Conservation (phyloP, 2,329 filamentous ascomycete genomes). For the Verticillium isaacii region DNA sequence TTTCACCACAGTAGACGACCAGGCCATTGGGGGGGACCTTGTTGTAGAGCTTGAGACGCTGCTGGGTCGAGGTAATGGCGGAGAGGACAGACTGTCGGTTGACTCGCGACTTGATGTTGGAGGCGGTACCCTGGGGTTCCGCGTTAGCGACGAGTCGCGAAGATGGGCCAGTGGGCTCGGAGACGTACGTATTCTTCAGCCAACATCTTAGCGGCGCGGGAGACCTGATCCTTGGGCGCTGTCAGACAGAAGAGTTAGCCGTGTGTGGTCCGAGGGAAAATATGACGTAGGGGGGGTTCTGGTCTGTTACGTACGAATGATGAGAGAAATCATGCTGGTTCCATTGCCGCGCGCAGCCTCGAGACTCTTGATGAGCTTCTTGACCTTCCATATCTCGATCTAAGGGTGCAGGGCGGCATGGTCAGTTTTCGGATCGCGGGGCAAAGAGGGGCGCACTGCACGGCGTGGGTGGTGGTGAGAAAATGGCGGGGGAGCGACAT, state of each 20-base stretch:
- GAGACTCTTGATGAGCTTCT: slow-evolving; percentile 98
- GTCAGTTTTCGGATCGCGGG: slow-evolving; percentile 15
- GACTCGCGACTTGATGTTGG: slow-evolving; percentile 99
- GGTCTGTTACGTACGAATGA: slow-evolving; percentile 67
- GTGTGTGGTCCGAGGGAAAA: neutral
- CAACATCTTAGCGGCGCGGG: slow-evolving; percentile 97
- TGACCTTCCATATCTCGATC: slow-evolving; percentile 93
- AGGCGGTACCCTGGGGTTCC: slow-evolving; percentile 74
- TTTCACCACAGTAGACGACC: slow-evolving; percentile 99
- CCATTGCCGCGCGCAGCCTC: slow-evolving; percentile 97
- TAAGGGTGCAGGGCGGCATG: slow-evolving; percentile 20
- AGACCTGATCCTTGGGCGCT: slow-evolving; percentile 98
- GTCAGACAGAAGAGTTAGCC: slow-evolving; percentile 8
- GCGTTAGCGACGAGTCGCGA: neutral
- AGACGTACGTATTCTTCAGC: slow-evolving; percentile 94
- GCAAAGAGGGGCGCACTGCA: slow-evolving; percentile 7
- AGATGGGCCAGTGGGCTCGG: neutral
- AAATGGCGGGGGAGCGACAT: slow-evolving; percentile 21
- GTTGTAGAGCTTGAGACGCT: slow-evolving; percentile 97
- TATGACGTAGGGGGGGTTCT: slow-evolving; percentile 3
- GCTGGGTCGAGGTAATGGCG: slow-evolving; percentile 97
- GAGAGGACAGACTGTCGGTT: slow-evolving; percentile 97
- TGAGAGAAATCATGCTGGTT: slow-evolving; percentile 99
- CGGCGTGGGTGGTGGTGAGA: neutral
- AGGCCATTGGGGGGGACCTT: slow-evolving; percentile 97